These are phyloP conservation scores for Melanomma pulvis-pyrius DNA, from an alignment of 495 filamentous ascomycete species.

Conservation along the genomic window DNA sequence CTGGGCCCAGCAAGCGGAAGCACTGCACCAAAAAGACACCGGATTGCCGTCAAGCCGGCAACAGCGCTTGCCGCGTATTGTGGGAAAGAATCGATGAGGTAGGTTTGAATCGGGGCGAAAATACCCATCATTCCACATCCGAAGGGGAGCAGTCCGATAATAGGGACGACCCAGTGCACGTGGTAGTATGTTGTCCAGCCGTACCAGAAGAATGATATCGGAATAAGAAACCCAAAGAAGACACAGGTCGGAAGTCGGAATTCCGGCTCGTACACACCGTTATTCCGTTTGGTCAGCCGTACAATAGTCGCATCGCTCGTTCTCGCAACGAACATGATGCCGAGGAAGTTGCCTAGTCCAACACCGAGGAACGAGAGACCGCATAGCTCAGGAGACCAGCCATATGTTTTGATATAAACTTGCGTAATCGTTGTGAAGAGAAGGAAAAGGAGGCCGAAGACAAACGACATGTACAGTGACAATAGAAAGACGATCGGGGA, in stretches of 20 bases:
- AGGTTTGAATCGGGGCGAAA: conserved; percentile 40
- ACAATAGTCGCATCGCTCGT: conserved; percentile 32
- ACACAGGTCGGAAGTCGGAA: conserved; percentile 35
- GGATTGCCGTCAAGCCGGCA: conserved; percentile 55
- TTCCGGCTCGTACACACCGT: conserved; percentile 37
- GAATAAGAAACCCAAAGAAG: conserved; percentile 33
- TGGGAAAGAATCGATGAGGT: conserved; percentile 46
- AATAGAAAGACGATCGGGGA: conserved; percentile 37
- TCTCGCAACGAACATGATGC: conserved; percentile 27
- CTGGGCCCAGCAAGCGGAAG: conserved; percentile 54
- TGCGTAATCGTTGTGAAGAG: conserved; percentile 38
- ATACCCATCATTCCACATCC: conserved; percentile 56
- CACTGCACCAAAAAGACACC: conserved; percentile 55
- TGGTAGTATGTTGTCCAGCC: conserved; percentile 34
- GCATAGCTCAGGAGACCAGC: conserved; percentile 29
- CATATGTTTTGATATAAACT: conserved; percentile 34
- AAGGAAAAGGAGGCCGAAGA: conserved; percentile 38
- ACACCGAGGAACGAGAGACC: conserved; percentile 35
- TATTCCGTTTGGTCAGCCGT: conserved; percentile 29
- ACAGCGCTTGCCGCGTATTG: conserved; percentile 41
- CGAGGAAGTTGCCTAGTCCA: conserved; percentile 30
- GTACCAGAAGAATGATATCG: conserved; percentile 38
- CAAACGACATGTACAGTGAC: conserved; percentile 34
- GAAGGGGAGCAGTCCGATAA: conserved; percentile 59
- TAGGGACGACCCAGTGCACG: conserved; percentile 50